Evolutionary conservation across 2,329 filamentous ascomycete genomes (phyloP).

Genomic region (Stemphylium lycopersici): DNA sequence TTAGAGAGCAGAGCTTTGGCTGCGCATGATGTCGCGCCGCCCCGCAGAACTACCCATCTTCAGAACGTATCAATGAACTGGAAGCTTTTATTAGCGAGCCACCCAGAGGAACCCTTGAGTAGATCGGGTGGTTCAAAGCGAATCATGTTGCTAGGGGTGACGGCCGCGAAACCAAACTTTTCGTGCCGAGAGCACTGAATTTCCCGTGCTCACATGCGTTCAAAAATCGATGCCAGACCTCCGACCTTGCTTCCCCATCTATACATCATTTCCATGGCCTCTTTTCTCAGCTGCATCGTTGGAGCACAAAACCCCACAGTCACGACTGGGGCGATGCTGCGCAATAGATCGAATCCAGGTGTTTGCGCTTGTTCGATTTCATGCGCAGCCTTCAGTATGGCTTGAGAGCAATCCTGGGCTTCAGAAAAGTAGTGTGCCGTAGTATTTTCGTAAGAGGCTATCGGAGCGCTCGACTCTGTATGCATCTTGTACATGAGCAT

Average conservation of each 20-base stretch:
- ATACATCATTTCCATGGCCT: constrained; percentile 29
- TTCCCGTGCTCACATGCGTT: not conserved
- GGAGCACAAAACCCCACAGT: constrained; percentile 31
- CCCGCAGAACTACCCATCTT: too few species aligned
- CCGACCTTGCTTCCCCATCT: constrained; percentile 32
- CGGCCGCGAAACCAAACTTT: too few species aligned
- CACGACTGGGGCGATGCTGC: constrained; percentile 25
- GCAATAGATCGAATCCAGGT: not conserved
- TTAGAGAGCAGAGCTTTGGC: too few species aligned
- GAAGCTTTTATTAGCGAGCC: too few species aligned
- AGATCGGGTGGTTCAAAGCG: too few species aligned
- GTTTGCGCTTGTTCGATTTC: not conserved
- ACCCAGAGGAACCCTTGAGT: too few species aligned
- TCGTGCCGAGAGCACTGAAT: too few species aligned
- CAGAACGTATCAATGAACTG: too few species aligned
- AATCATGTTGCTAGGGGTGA: too few species aligned
- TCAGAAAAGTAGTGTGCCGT: not conserved
- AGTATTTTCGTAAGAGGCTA: constrained; percentile 9
- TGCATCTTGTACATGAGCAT: constrained; percentile 17
- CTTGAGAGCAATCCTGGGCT: not conserved
- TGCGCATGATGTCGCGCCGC: too few species aligned
- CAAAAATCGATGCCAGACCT: not conserved
- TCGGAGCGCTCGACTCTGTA: not conserved
- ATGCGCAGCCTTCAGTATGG: not conserved
- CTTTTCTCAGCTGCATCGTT: constrained; percentile 12